A percentile compares a stretch with the other conserved stretches of the same genome.
Evolutionary conservation across 148 eudicot genomes (phyloP).

Genomic region (Rhododendron vialii): DNA sequence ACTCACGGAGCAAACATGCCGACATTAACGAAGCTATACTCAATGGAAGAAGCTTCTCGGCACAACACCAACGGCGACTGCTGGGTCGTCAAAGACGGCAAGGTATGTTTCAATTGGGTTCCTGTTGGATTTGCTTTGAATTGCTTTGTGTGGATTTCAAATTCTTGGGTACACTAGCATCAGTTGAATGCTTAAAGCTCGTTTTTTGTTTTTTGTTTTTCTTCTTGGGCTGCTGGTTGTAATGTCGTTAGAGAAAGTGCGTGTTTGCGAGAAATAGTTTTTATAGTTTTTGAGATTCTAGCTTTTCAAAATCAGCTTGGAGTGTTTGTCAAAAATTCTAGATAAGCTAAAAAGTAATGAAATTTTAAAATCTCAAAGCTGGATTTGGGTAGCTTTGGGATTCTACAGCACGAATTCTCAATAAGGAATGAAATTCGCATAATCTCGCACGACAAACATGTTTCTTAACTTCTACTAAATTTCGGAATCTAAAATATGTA

Average conservation of each 20-base stretch:
- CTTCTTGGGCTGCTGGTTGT: neutral
- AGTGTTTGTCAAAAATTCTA: too few relatives aligned
- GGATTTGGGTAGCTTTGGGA: too few relatives aligned
- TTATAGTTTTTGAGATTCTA: too few relatives aligned
- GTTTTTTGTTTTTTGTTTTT: neutral
- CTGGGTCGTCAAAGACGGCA: slow-evolving; percentile 87
- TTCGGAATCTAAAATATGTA: too few relatives aligned
- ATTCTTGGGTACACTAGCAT: neutral
- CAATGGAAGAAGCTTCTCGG: slow-evolving; percentile 72
- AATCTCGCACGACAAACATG: neutral
- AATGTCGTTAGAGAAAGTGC: neutral
- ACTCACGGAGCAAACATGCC: slow-evolving; percentile 44
- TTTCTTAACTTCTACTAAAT: too few relatives aligned
- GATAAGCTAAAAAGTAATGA: too few relatives aligned
- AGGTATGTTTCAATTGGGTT: slow-evolving; percentile 30
- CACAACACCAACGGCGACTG: slow-evolving; percentile 81
- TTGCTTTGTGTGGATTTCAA: neutral
- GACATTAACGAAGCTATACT: slow-evolving; percentile 61
- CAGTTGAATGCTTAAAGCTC: neutral
- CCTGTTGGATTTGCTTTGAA: neutral
- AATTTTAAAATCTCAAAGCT: too few relatives aligned
- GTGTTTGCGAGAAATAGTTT: too few relatives aligned
- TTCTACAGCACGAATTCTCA: too few relatives aligned
- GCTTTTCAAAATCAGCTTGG: too few relatives aligned
- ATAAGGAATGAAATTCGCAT: too few relatives aligned